A percentile compares a stretch with the other conserved stretches of the same genome.
Conservation (phyloP, 495 filamentous ascomycete genomes). For the Barbatosphaeria neglecta region DNA sequence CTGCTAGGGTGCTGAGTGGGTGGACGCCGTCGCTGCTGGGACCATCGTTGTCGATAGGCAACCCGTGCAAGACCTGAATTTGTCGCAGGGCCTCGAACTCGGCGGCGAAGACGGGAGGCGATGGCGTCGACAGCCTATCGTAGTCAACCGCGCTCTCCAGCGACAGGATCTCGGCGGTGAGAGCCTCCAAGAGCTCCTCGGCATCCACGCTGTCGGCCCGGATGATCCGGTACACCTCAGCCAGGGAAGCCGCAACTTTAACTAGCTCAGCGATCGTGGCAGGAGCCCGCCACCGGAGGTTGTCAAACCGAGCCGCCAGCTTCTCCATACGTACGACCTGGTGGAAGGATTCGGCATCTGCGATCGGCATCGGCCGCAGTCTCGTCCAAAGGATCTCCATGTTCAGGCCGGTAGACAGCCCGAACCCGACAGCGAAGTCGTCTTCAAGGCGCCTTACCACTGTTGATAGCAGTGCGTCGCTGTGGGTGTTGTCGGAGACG, state of each 20-base stretch:
- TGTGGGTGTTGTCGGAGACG: conserved; percentile 7
- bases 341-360: conserved; percentile 33
- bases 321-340: conserved; percentile 49
- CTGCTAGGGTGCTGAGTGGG: conserved; percentile 20
- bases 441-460: conserved; percentile 21
- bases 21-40: conserved; percentile 8
- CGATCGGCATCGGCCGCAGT: conserved; percentile 48
- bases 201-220: conserved; percentile 31
- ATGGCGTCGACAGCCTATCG: conserved; percentile 22
- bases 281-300: conserved; percentile 38
- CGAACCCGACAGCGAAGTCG: conserved; percentile 38
- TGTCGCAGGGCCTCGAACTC: conserved; percentile 60
- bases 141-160: conserved; percentile 36
- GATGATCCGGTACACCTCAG: conserved; percentile 36
- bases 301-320: conserved; percentile 66
- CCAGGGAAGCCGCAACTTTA: conserved; percentile 38
- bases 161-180: conserved; percentile 46
- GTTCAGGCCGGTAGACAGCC: conserved; percentile 60
- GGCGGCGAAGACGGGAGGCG: conserved; percentile 42
- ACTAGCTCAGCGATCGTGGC: conserved; percentile 30
- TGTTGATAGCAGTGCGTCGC: conserved; percentile 15
- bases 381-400: conserved; percentile 77
- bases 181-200: conserved; percentile 29
- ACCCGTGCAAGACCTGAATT: conserved; percentile 36
- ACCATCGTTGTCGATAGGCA: conserved; percentile 8